Conservation (phyloP, 768 basidiomycete genomes). For the Suillus weaverae region DNA sequence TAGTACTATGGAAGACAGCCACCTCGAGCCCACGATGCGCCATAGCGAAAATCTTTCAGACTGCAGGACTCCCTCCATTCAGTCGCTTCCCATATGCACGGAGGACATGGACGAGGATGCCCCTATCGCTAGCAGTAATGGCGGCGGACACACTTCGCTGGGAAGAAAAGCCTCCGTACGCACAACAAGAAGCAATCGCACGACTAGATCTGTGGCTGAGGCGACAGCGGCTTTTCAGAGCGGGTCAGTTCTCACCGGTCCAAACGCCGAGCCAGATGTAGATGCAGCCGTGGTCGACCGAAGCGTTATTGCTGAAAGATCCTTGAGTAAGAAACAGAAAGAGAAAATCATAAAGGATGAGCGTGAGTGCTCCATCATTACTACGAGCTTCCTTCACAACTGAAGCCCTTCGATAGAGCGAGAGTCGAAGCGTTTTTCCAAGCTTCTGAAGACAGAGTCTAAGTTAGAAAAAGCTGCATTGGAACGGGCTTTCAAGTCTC, state of each 20-base stretch:
- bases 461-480: slow-evolving; percentile 67
- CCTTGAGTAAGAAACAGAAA: slow-evolving; percentile 51
- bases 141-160: not conserved
- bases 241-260: slow-evolving; percentile 55
- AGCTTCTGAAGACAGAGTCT: slow-evolving; percentile 69
- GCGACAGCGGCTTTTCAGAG: slow-evolving; percentile 43
- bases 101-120: slow-evolving; percentile 9
- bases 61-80: slow-evolving; percentile 18
- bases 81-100: slow-evolving; percentile 23
- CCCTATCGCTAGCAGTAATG: not conserved
- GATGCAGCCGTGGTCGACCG: slow-evolving; percentile 44
- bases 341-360: slow-evolving; percentile 51
- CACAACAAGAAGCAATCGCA: slow-evolving; percentile 21
- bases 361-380: slow-evolving; percentile 37
- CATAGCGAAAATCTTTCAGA: not conserved
- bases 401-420: slow-evolving; percentile 40
- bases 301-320: slow-evolving; percentile 46
- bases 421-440: slow-evolving; percentile 61
- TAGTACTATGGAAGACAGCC: not conserved
- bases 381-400: not conserved
- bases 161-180: slow-evolving; percentile 25
- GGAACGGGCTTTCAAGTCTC: slow-evolving; percentile 58
- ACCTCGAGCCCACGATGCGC: not conserved
- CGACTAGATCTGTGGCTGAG: slow-evolving; percentile 7
- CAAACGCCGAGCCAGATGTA: slow-evolving; percentile 41